phyloP scores from a whole-genome alignment of 352 stramenopile genomes.

The Phytophthora aleatoria region DNA sequence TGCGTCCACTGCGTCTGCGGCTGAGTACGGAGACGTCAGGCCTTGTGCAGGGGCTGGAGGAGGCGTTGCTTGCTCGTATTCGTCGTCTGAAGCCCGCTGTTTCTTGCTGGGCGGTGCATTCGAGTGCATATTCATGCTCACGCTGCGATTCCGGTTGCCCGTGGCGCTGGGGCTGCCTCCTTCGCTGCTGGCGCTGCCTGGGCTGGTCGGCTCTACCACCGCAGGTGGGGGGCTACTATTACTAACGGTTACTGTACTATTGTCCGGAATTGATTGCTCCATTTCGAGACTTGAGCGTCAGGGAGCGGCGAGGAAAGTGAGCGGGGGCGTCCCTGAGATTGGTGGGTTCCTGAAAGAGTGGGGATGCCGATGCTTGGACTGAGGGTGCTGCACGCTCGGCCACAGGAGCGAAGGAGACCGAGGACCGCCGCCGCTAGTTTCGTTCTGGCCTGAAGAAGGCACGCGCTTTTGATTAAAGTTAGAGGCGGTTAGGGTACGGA shows the following conservation, averaged over 20 bases:
- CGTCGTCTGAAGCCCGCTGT: constrained; percentile 78
- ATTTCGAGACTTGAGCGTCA: constrained; percentile 10
- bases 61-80: constrained; percentile 53
- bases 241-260: constrained; percentile 28
- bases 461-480: constrained; percentile 11
- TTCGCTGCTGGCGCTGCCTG: constrained; percentile 15
- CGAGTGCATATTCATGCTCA: constrained; percentile 68
- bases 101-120: constrained; percentile 77
- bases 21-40: constrained; percentile 14
- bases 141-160: constrained; percentile 59
- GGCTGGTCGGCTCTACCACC: constrained; percentile 15
- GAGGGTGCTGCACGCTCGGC: not conserved
- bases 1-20: constrained; percentile 6
- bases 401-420: constrained; percentile 1
- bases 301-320: not conserved
- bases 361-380: not conserved
- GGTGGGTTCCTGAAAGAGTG: not conserved
- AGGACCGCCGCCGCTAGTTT: constrained; percentile 21
- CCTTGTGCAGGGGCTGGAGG: constrained; percentile 17
- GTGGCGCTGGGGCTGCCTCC: constrained; percentile 23
- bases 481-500: constrained; percentile 11
- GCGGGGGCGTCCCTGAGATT: not conserved
- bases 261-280: constrained; percentile 35
- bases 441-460: constrained; percentile 27
- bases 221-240: constrained; percentile 30